Conservation (phyloP, 768 basidiomycete genomes). For the Leccinum uliginosum region DNA sequence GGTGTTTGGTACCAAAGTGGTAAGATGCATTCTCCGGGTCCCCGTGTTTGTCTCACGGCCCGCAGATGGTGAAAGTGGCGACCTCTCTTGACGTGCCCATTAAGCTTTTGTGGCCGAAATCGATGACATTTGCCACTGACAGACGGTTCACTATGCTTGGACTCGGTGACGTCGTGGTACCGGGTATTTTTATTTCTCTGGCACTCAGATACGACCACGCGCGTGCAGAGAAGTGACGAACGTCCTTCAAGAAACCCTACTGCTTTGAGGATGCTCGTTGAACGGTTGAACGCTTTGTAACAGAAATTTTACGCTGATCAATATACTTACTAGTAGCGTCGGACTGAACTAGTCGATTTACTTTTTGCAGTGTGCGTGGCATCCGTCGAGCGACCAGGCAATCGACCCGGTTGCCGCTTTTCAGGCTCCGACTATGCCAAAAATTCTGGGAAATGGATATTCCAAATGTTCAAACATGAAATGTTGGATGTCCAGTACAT, state of each 20-base stretch:
- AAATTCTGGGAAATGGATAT: no score
- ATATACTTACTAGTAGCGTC: no score
- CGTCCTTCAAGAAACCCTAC: conserved; percentile 62
- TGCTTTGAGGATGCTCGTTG: no score
- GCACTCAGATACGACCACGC: conserved; percentile 82
- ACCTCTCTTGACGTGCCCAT: conserved; percentile 88
- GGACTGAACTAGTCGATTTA: no score
- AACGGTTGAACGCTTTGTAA: no score
- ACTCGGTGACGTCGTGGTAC: conserved; percentile 78
- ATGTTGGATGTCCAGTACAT: no score
- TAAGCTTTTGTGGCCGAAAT: conserved; percentile 86
- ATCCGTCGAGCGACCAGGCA: no score
- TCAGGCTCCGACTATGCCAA: no score
- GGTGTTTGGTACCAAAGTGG: conserved; percentile 87
- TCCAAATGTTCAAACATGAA: no score
- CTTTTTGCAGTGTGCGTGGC: no score
- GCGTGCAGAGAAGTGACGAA: conserved; percentile 33
- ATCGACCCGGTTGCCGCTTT: no score
- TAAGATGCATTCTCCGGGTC: conserved; percentile 34
- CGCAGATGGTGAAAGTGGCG: conserved; percentile 90
- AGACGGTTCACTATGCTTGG: conserved; percentile 87
- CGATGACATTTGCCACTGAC: conserved; percentile 41
- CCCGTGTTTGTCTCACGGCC: conserved; percentile 1
- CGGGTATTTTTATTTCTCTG: conserved; percentile 71
- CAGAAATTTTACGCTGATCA: no score